Conservation (phyloP, 179 eudicot species). For the Actinidia arguta region DNA sequence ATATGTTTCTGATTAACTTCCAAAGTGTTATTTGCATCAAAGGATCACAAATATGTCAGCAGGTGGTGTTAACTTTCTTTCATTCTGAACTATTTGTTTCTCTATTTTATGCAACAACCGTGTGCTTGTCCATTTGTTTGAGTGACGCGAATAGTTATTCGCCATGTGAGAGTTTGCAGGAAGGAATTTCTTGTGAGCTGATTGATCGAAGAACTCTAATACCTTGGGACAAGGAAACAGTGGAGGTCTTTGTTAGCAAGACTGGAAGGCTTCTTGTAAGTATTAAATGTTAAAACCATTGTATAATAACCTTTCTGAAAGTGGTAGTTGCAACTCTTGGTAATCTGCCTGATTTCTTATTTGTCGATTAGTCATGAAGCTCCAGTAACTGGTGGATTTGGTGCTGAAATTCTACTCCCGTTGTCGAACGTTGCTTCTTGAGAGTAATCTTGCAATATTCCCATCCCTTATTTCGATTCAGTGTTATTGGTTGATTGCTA, state of each 20-base stretch:
- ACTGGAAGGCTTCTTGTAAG: slow-evolving; percentile 96
- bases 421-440: slow-evolving; percentile 92
- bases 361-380: slow-evolving; percentile 97
- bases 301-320: slow-evolving; percentile 9
- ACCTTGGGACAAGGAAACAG: slow-evolving; percentile 98
- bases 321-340: not conserved
- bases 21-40: not conserved
- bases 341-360: slow-evolving; percentile 18
- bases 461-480: not conserved
- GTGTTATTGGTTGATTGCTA: not conserved
- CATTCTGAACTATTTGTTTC: not conserved
- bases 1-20: slow-evolving; percentile 8
- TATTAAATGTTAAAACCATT: not conserved
- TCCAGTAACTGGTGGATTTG: slow-evolving; percentile 98
- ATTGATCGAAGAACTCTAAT: slow-evolving; percentile 89
- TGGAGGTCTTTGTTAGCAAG: slow-evolving; percentile 93
- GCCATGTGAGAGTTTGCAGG: slow-evolving; percentile 54
- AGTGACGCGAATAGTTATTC: slow-evolving; percentile 2
- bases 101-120: not conserved
- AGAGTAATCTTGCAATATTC: slow-evolving; percentile 56
- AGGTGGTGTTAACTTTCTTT: slow-evolving; percentile 7
- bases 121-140: not conserved
- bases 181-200: slow-evolving; percentile 94
- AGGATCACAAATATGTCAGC: not conserved
- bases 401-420: slow-evolving; percentile 98